Evolutionary conservation across 2,329 filamentous ascomycete species (phyloP), one percentile per base, ranked within the genome.

Genomic region (Aspergillus versicolor): DNA sequence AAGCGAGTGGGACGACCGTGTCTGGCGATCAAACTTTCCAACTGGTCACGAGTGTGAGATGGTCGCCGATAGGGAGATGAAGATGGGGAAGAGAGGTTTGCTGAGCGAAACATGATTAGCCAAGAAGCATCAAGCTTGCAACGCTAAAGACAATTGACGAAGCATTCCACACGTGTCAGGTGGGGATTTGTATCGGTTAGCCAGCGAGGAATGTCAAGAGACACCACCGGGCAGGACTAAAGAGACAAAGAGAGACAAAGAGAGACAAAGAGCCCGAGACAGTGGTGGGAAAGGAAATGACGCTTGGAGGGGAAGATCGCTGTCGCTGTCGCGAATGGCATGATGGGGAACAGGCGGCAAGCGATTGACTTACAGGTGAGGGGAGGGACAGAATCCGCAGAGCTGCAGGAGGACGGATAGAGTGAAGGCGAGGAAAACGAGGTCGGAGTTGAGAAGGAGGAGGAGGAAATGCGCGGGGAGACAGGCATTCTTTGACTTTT

Each of bases 1-100:
- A 74, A 68, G 40, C 70, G 70, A 54, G 72, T 73, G 65, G 72
- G 72, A 66, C 70, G 70, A 49, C 70, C 71, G 71, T 73, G 71
- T 62, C 69, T 72, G 58, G 66, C 64, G 61, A 75, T 72, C 60
- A 75, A 58, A 63, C 62, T 70, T 58, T 73, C 71, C n/a, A 73
- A 63, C 60, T 73, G 70, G 59, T 73, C 68, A 58, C 67, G 67
- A 59, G 70, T 65, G 32, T 60, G 63, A 54, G 58, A 61, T 22
- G 69, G 63, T 40, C 58, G 61, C n/a, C 61, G 67, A 63, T 59
- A 63, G 60, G 63, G 63, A 55, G 70, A 63, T 46, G 61, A 64
- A 27, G 66, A 60, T 27, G 63, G 62, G 6, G 63, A 61, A 9
- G 57, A 62, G 52, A 65, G 54, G 58, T 63, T 66, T 59, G 65